phyloP scores from a whole-genome alignment of 2,329 filamentous ascomycete genomes.

The Fusarium duplospermum region DNA sequence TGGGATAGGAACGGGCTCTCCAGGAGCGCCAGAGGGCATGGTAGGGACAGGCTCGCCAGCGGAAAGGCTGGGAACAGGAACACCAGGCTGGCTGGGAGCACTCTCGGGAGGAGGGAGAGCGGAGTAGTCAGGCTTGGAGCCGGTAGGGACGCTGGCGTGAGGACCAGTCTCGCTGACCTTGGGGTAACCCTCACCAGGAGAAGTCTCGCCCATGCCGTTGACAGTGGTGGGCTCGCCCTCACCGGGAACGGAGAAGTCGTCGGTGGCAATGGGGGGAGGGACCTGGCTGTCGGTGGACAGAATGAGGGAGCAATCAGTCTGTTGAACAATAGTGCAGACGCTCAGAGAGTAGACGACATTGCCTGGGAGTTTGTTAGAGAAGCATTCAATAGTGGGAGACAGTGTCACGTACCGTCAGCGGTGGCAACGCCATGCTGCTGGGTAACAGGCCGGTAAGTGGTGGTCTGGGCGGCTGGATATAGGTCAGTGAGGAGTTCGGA shows the following conservation, averaged over 20 bases:
- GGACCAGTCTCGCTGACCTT: constrained; percentile 23
- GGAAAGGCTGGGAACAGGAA: constrained; percentile 8
- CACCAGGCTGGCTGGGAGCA: constrained; percentile 18
- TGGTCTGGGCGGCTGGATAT: constrained; percentile 43
- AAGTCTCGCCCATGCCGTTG: constrained; percentile 25
- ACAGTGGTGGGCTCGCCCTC: constrained; percentile 30
- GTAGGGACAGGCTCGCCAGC: constrained; percentile 12
- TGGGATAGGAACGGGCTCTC: constrained; percentile 14
- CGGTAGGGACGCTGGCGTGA: constrained; percentile 12
- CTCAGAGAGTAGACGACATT: constrained; percentile 50
- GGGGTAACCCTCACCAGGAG: constrained; percentile 9
- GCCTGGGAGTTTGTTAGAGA: constrained; percentile 37
- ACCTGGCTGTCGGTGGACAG: constrained; percentile 41
- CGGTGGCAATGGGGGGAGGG: constrained; percentile 18
- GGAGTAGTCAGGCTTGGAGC: constrained; percentile 27
- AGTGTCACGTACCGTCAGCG: constrained; percentile 45
- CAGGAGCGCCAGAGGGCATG: constrained; percentile 11
- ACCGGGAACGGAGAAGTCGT: constrained; percentile 14
- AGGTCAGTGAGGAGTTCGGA: constrained; percentile 2
- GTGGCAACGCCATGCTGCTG: constrained; percentile 49
- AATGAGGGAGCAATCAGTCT: constrained; percentile 49
- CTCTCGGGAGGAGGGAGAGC: constrained; percentile 17
- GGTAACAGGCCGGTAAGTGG: constrained; percentile 46
- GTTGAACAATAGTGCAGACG: constrained; percentile 50
- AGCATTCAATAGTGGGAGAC: background rate